phyloP scores from a whole-genome alignment of 495 filamentous ascomycete species.

The Chaetomium cochliodes region DNA sequence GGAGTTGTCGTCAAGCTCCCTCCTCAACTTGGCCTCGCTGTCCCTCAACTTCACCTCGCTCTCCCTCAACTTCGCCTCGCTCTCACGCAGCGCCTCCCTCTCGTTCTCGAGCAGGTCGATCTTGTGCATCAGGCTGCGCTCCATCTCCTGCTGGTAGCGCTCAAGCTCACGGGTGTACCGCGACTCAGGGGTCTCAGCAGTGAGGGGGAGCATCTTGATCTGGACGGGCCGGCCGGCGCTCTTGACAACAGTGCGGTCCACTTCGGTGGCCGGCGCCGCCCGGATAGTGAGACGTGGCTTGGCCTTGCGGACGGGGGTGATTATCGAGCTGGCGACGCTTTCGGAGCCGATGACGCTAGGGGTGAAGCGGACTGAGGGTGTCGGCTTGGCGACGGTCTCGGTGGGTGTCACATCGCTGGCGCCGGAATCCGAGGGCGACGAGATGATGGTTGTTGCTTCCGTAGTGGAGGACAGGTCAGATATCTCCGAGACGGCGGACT shows the following conservation, averaged over 20 bases:
- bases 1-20: constrained; percentile 38
- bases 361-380: constrained; percentile 37
- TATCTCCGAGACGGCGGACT: constrained; percentile 42
- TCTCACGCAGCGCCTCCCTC: constrained; percentile 37
- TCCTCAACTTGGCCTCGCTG: constrained; percentile 34
- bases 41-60: constrained; percentile 38
- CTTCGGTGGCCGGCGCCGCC: constrained; percentile 31
- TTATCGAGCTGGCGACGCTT: constrained; percentile 32
- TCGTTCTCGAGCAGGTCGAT: constrained; percentile 47
- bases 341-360: constrained; percentile 36
- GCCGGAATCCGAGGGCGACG: constrained; percentile 31
- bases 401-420: constrained; percentile 37
- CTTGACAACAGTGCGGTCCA: constrained; percentile 28
- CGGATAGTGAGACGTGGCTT: constrained; percentile 37
- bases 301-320: constrained; percentile 27
- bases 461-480: constrained; percentile 49
- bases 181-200: constrained; percentile 16
- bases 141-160: constrained; percentile 27
- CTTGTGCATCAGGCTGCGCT: constrained; percentile 39
- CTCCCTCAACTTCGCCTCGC: constrained; percentile 38
- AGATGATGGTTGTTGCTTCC: constrained; percentile 41
- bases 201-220: constrained; percentile 31
- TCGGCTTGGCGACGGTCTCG: constrained; percentile 34
- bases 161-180: constrained; percentile 26
- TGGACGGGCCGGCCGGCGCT: constrained; percentile 36